These are phyloP conservation scores for Citrus reticulata DNA, from an alignment of 345 rosid species.

Conservation along the genomic window DNA sequence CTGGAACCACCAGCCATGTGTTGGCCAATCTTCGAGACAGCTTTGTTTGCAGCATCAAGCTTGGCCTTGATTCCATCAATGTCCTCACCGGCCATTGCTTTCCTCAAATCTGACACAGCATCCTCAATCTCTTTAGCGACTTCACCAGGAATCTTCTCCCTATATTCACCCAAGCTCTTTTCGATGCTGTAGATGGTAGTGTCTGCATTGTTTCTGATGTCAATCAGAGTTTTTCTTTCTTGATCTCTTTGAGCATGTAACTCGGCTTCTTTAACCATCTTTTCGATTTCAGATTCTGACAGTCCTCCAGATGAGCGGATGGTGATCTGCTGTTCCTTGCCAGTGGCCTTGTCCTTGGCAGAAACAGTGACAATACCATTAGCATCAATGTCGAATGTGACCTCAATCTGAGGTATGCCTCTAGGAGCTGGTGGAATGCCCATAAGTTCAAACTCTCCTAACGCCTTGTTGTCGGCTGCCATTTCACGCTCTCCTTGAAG, in stretches of 20 bases:
- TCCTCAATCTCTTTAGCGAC: no score
- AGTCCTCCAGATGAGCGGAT: slow-evolving; percentile 88
- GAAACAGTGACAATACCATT: slow-evolving; percentile 89
- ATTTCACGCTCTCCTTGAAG: slow-evolving; percentile 91
- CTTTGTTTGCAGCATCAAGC: no score
- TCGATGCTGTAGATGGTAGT: background rate
- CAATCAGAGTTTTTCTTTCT: slow-evolving; percentile 68
- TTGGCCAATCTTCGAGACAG: no score
- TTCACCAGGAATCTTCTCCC: no score
- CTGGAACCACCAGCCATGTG: no score
- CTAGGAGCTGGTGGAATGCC: slow-evolving; percentile 88
- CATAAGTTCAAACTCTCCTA: slow-evolving; percentile 77
- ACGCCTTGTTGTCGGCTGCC: slow-evolving; percentile 74
- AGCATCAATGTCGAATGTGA: slow-evolving; percentile 87
- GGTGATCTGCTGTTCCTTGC: slow-evolving; percentile 80
- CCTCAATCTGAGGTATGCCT: slow-evolving; percentile 86
- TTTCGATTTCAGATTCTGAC: slow-evolving; percentile 76
- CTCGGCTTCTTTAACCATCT: slow-evolving; percentile 90
- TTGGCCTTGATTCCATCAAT: no score
- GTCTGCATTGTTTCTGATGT: slow-evolving; percentile 17
- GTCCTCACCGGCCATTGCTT: no score
- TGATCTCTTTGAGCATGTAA: slow-evolving; percentile 70
- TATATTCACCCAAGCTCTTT: background rate
- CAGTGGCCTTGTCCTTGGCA: slow-evolving; percentile 82
- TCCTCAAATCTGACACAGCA: no score